Base-by-base conservation (phyloP, 306 rosid genomes). In the Coriaria nepalensis region DNA sequence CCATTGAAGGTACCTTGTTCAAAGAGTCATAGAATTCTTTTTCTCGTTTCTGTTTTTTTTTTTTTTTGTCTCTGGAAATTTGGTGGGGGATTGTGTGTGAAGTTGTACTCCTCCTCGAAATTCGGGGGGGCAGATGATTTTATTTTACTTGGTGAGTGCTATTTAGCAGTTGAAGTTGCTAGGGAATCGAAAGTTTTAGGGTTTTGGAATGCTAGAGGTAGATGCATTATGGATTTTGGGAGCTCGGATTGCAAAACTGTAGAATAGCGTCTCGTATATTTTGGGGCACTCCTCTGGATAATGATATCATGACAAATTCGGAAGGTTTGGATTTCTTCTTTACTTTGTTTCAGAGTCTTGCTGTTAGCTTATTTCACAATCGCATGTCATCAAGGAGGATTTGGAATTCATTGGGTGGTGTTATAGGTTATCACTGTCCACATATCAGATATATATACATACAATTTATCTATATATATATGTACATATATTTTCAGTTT, bases 181-280 rank as follows among this genome's bases (percentile, higher is more conserved):
- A 35, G 7, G 40, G 32, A 43, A 61, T 63, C 71, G 67, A 68
- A 72, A 44, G 61, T 58, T 62, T 81, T 77, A 79, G 82, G 81
- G 76, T 76, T 70, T 33, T 29, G 9, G 49, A 37, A 41, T 71
- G 68, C 29, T 43, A 37, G 65, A 66, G 75, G 49, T 57, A 55
- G 72, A 68, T 70, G 82, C 65, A 63, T 68, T 56, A 71, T 83
- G 93, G 69, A 59, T 69, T 78, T 49, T 41, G 49, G 63, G 68
- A 69, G 61, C 61, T 56, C 59, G 69, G 68, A 71, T 59, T 75
- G 66, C 46, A 57, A 55, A 56, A 65, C 56, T 37, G 62, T 50
- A 65, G 64, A 59, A 61, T 43, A 57, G 67, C 59, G 64, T 60
- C 55, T 77, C 61, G 62, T 61, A 70, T 51, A 59, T 65, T 61